A percentile compares a stretch with the other conserved stretches of the same genome.
Conservation (phyloP, 805 yeast genomes). For the Dipodascus albidus region DNA sequence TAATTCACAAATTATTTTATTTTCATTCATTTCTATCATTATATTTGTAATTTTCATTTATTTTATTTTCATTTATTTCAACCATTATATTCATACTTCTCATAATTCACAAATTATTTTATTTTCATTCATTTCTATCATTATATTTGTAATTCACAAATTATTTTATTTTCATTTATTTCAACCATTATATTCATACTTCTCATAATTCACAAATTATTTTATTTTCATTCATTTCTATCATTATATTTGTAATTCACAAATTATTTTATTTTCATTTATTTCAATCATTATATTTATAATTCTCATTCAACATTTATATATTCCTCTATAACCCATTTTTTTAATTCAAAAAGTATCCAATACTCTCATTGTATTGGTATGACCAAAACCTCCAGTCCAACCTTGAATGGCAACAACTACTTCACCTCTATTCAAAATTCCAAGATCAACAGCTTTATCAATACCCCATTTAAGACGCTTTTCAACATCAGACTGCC, state of each 20-base stretch:
- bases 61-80: background rate
- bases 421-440: slow-evolving; percentile 77
- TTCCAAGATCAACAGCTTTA: slow-evolving; percentile 78
- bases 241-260: background rate
- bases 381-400: slow-evolving; percentile 97
- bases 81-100: background rate
- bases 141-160: no score
- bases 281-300: no score
- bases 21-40: no score
- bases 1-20: background rate
- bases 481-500: slow-evolving; percentile 94
- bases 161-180: no score
- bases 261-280: no score
- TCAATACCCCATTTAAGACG: slow-evolving; percentile 89
- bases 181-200: no score
- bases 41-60: no score
- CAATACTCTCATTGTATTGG: slow-evolving; percentile 93
- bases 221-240: background rate
- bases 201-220: background rate
- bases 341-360: slow-evolving; percentile 39
- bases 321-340: no score
- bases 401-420: slow-evolving; percentile 97
- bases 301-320: no score
- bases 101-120: background rate
- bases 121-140: no score